Percentiles rank a stretch among this genome's conserved stretches.
Conservation (phyloP, 2,329 filamentous ascomycete genomes). For the Monosporascus cannonballus region DNA sequence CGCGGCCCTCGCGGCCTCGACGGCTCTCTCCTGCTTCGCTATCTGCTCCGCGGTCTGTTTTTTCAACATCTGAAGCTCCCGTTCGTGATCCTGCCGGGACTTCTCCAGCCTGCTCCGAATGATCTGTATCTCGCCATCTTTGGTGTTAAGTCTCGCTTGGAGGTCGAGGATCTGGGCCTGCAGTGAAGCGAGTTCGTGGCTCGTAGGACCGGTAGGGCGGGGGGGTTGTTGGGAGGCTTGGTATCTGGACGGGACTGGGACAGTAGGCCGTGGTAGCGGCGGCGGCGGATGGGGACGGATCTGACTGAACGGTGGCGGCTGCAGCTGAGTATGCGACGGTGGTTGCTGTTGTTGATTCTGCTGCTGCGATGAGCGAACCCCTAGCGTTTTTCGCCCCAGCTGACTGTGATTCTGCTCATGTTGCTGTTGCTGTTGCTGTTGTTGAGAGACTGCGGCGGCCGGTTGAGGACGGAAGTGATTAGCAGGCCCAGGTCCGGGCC, state of each 20-base stretch:
- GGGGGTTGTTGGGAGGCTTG: conserved; percentile 28
- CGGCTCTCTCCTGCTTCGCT: conserved; percentile 55
- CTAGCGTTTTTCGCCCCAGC: not conserved
- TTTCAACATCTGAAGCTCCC: conserved; percentile 54
- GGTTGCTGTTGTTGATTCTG: conserved; percentile 1
- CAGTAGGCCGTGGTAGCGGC: conserved; percentile 21
- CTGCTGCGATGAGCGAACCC: conserved; percentile 11
- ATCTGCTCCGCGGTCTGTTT: conserved; percentile 59
- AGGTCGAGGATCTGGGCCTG: conserved; percentile 48
- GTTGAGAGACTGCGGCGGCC: conserved; percentile 6
- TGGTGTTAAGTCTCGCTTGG: conserved; percentile 52
- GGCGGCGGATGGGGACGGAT: conserved; percentile 33
- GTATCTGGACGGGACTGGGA: conserved; percentile 27
- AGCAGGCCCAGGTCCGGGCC: not conserved
- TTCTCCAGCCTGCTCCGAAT: conserved; percentile 66
- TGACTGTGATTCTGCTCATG: not conserved
- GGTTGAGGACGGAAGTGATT: conserved; percentile 17
- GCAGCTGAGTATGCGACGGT: not conserved
- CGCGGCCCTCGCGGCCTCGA: conserved; percentile 60
- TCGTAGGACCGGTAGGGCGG: conserved; percentile 14
- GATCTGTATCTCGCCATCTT: conserved; percentile 68
- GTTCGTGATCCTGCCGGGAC: conserved; percentile 54
- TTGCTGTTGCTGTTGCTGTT: not conserved
- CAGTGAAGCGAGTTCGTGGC: conserved; percentile 37
- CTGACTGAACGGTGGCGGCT: conserved; percentile 32